phyloP scores from a whole-genome alignment of 345 rosid species.

The Laguncularia racemosa region DNA sequence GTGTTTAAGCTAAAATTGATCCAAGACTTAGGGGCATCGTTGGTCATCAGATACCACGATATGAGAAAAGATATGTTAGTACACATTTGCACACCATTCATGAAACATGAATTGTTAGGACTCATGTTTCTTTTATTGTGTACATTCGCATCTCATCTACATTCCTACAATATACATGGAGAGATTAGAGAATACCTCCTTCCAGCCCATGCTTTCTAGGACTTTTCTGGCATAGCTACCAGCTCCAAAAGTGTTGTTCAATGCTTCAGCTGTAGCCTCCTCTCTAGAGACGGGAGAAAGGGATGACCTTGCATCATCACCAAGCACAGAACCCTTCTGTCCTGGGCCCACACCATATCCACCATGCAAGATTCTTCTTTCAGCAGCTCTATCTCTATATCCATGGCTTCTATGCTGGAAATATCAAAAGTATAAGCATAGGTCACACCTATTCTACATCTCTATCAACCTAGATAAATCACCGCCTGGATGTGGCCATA shows the following conservation, averaged over 20 bases:
- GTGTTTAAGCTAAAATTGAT: too few relatives aligned
- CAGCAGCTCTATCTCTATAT: constrained; percentile 91
- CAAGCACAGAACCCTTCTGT: constrained; percentile 38
- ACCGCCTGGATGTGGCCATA: neutral
- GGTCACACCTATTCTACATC: neutral
- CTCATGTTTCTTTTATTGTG: too few relatives aligned
- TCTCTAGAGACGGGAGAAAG: constrained; percentile 26
- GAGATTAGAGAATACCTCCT: constrained; percentile 38
- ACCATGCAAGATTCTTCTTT: constrained; percentile 74
- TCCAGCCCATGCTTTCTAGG: constrained; percentile 88
- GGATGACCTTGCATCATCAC: constrained; percentile 19
- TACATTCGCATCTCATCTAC: neutral
- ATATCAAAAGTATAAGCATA: constrained; percentile 3
- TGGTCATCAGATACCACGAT: too few relatives aligned
- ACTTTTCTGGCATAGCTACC: constrained; percentile 79
- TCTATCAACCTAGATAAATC: neutral
- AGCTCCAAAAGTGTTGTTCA: constrained; percentile 59
- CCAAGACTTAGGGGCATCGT: too few relatives aligned
- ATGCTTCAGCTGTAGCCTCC: constrained; percentile 63
- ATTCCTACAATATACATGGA: neutral
- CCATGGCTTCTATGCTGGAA: constrained; percentile 31
- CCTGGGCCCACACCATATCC: constrained; percentile 85
- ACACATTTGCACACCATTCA: too few relatives aligned
- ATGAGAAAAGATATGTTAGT: too few relatives aligned
- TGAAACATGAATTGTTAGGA: too few relatives aligned